Evolutionary conservation across 1,284 basidiomycete genomes (phyloP).

Genomic region (Meira miltonrushii): DNA sequence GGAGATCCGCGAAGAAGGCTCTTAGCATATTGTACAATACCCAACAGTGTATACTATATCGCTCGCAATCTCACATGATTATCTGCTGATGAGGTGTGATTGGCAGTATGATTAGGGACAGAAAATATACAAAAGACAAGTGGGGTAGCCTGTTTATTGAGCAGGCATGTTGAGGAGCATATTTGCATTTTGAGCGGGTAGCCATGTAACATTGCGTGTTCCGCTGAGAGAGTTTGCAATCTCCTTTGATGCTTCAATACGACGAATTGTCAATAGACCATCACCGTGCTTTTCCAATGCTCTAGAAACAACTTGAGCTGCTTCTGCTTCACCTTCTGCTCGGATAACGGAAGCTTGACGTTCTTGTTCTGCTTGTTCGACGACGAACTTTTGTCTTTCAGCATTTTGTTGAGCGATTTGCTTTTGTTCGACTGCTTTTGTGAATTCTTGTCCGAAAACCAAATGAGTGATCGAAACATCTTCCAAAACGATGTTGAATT

Average conservation of each 20-base stretch:
- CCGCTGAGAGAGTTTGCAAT: constrained; percentile 62
- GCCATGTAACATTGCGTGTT: constrained; percentile 55
- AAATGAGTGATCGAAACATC: constrained; percentile 84
- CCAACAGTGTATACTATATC: background rate
- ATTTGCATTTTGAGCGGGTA: constrained; percentile 52
- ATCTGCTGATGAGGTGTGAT: background rate
- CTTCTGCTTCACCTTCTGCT: constrained; percentile 97
- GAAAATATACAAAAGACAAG: too few relatives aligned
- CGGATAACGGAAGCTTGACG: constrained; percentile 95
- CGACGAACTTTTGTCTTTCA: constrained; percentile 96
- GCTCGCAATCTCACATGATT: background rate
- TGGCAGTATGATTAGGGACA: background rate
- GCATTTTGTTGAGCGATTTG: constrained; percentile 89
- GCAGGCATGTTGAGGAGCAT: constrained; percentile 34
- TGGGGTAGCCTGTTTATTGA: background rate
- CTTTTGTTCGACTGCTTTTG: constrained; percentile 89
- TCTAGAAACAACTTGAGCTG: constrained; percentile 72
- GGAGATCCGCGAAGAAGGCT: constrained; percentile 55
- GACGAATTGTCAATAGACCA: constrained; percentile 87
- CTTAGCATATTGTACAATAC: background rate
- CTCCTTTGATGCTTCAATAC: constrained; percentile 96
- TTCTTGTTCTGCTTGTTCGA: constrained; percentile 95
- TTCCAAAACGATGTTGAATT: constrained; percentile 93
- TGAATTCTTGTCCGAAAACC: constrained; percentile 61
- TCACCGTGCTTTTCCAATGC: constrained; percentile 93